phyloP scores from a whole-genome alignment of 352 stramenopile genomes.

The Phytophthora pluvialis region DNA sequence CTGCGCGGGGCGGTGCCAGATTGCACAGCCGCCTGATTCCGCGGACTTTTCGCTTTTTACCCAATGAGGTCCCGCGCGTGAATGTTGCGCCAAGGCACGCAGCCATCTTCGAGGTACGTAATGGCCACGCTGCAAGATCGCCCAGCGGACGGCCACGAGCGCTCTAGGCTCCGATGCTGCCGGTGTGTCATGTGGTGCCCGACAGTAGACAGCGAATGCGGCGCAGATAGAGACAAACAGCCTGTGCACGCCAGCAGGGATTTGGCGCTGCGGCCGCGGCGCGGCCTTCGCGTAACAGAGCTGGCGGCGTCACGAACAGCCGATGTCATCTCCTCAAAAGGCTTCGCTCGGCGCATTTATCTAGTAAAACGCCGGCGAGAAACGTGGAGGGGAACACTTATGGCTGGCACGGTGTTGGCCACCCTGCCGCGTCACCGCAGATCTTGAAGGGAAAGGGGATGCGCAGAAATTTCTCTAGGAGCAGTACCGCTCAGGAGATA shows the following conservation, averaged over 20 bases:
- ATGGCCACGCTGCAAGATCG: constrained; percentile 7
- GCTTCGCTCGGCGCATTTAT: neutral
- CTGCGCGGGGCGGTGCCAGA: neutral
- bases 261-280: constrained; percentile 5
- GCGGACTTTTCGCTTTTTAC: neutral
- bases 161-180: neutral
- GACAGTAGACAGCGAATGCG: neutral
- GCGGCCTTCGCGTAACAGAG: neutral
- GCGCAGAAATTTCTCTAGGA: constrained; percentile 16
- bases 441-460: constrained; percentile 12
- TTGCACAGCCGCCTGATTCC: constrained; percentile 13
- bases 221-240: neutral
- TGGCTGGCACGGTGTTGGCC: neutral
- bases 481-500: neutral
- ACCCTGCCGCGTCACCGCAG: constrained; percentile 8
- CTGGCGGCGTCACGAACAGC: no score
- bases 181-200: neutral
- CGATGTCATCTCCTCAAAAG: neutral
- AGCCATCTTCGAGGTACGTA: constrained; percentile 20
- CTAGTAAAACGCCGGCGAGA: no score
- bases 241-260: constrained; percentile 6
- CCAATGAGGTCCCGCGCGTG: constrained; percentile 3
- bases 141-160: neutral
- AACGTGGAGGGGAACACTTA: neutral
- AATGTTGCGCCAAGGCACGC: constrained; percentile 21